Evolutionary conservation across 805 yeast species (phyloP), one percentile per base, ranked within the genome.

Genomic region (Candida vaughaniae): DNA sequence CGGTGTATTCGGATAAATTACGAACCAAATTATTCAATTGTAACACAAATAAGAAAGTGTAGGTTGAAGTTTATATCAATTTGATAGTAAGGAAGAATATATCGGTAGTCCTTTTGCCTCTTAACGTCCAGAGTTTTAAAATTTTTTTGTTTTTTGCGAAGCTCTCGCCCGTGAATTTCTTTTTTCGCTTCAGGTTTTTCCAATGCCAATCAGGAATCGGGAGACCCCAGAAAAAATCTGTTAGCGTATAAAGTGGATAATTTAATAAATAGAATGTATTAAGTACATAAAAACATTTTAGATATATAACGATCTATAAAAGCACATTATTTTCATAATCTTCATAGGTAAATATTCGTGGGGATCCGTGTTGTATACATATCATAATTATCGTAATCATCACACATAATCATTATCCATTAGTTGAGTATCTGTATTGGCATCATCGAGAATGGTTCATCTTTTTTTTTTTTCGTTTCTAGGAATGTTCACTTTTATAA

Each of bases 301-400:
- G 33, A 37, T 31, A 38, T 38, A 38, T 29, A 33, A 32, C 36
- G 41, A 32, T 37, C 41, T 38, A 38, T 38, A 38, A 33, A 38
- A 38, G 38, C 37, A 37, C 41, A 37, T 36, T 25, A 36, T 30
- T 26, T 35, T 35, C 39, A 35, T 35, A 26, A 35, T 35, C 20
- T 25, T 30, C 38, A 35, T 35, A 35, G 38, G 27, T 20, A 20
- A 7, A 7, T 20, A 8, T 25, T 25, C 6, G 30, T 32, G 34
- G 41, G 41, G 35, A 33, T 38, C 27, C 38, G 38, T 33, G 42
- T 38, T 39, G 32, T 39, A 34, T 33, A 38, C 41, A 33, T 33
- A 33, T 34, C 42, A 39, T 39, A 34, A 34, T 39, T 48, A 48
- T 51, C 58, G 46, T 52, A 47, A 53, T 52, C 56, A 52, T 53